Evolutionary conservation across 441 rosid species (phyloP), one percentile per base, ranked within the genome.

Genomic region (Daphne laureola): DNA sequence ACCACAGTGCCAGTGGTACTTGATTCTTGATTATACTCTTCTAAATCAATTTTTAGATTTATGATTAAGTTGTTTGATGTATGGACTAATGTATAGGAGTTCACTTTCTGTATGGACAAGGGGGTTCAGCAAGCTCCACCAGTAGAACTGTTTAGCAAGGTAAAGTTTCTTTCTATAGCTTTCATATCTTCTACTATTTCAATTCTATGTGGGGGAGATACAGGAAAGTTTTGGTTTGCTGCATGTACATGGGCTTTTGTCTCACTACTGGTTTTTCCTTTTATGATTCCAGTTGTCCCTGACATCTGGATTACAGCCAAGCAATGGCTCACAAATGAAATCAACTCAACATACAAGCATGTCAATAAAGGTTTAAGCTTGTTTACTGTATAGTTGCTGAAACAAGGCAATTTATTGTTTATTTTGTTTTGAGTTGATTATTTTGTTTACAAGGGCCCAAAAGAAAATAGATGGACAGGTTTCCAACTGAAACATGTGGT

Each of bases 141-240:
- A 14, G 61, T 70, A 41, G 98, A 91, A 42, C 91, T 88, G 67
- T 91, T 88, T 69, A 82, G 87, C 51, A 88, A 91, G 96, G 96
- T 91, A 71, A 47, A 55, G 16, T 18, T 54, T 53, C 38, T 1
- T 31, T 31, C 11, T 31, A 31, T 31, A 31, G 38, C 38, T 31
- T 31, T 31, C 11, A 31, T 31, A 6, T 31, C 38, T 9, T 31
- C 38, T 31, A 21, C 25, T 0, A 21, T 21, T 31, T 31, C 38
- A 6, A 11, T 5, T 31, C 2, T 5, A 31, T 31, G 0, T 7
- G 38, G 38, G 38, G 2, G 11, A 31, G 38, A 31, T 31, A 11
- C 38, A 31, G 5, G 38, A 11, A 5, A 31, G 9, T 31, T 31
- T 31, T 31, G 38, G 11, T 31, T 31, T 31, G 11, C 2, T 31